Base-by-base conservation (phyloP, 2,329 filamentous ascomycete species). In the Colletotrichum orchidophilum region DNA sequence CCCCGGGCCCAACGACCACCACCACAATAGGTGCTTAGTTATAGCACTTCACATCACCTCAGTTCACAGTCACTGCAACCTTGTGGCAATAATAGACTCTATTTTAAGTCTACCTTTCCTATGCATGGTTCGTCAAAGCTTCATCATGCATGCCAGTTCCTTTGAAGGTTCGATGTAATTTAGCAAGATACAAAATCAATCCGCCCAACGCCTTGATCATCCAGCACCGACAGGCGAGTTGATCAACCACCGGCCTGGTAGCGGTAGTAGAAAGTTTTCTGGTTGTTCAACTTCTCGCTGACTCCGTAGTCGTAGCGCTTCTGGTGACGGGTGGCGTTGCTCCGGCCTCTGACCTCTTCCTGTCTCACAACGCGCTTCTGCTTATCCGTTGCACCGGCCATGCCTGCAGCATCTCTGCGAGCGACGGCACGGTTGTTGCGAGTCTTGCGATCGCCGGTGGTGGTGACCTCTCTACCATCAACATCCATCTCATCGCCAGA, bases 271-370 rank as follows among this genome's bases (percentile, higher is more conserved):
- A 87, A 89, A 75, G 83, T 84, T 79, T 88, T 87, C 80, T 97
- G 94, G 85, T 88, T 88, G 83, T 98, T 97, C 72, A 84, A 87
- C 83, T 97, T 97, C 71, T 84, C 87, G 77, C 88, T 88, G 84
- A 90, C 92, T 78, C 96, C 92, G 77, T 94, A 87, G 73, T 93
- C 88, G 75, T 91, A 91, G 73, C 87, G 87, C 77, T 88, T 90
- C 73, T 87, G 84, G 31, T 88, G 86, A 62, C 89, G 85, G 73
- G 92, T 86, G 75, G 91, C 90, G 68, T 88, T 84, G 77, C 91
- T 93, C 72, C 89, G 86, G 67, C 91, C 90, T 76, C 92, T 89
- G 81, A 92, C 90, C 81, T 96, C 93, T 9, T 88, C 86, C 57
- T 87, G 88, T 26, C 85, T 82, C 21, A 93, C 90, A 73, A 91